Conservation (phyloP, 2,329 filamentous ascomycete genomes). For the Fusarium sp. region DNA sequence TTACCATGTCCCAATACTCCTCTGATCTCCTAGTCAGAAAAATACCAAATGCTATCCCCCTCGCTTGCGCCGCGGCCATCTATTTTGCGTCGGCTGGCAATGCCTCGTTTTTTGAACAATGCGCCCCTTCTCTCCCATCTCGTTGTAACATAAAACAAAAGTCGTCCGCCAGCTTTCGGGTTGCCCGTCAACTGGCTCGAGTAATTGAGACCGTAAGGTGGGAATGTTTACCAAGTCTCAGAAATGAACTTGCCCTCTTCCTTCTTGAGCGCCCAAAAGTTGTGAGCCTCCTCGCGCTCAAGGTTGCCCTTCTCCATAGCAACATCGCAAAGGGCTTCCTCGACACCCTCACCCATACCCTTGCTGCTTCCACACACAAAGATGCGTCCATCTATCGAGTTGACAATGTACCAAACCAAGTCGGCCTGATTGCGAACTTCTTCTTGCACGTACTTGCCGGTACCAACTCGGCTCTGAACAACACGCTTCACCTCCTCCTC, state of each 20-base stretch:
- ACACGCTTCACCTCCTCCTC: constrained; percentile 88
- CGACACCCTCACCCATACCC: constrained; percentile 98
- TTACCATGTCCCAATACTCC: constrained; percentile 33
- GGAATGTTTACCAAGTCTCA: constrained; percentile 69
- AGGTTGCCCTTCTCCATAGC: constrained; percentile 93
- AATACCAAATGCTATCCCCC: constrained; percentile 31
- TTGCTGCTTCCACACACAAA: constrained; percentile 96
- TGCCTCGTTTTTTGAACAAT: constrained; percentile 13
- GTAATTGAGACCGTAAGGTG: not conserved
- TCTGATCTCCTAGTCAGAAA: constrained; percentile 15
- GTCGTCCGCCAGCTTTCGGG: not conserved
- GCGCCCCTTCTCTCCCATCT: constrained; percentile 2
- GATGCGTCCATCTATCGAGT: constrained; percentile 91
- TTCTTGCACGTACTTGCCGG: constrained; percentile 94
- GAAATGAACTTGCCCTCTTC: constrained; percentile 95
- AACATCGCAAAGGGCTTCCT: constrained; percentile 86
- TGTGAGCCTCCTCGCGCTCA: constrained; percentile 80
- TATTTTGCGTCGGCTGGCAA: constrained; percentile 31
- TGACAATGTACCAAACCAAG: constrained; percentile 98
- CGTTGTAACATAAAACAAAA: constrained; percentile 3
- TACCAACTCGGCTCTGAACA: constrained; percentile 78
- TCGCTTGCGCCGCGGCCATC: constrained; percentile 39
- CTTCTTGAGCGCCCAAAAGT: constrained; percentile 93
- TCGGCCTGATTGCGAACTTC: constrained; percentile 92
- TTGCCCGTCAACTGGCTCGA: not conserved